These are phyloP conservation scores for Aspergillus pseudoviridinutans DNA, from an alignment of 2,329 filamentous ascomycete species.

Conservation along the genomic window DNA sequence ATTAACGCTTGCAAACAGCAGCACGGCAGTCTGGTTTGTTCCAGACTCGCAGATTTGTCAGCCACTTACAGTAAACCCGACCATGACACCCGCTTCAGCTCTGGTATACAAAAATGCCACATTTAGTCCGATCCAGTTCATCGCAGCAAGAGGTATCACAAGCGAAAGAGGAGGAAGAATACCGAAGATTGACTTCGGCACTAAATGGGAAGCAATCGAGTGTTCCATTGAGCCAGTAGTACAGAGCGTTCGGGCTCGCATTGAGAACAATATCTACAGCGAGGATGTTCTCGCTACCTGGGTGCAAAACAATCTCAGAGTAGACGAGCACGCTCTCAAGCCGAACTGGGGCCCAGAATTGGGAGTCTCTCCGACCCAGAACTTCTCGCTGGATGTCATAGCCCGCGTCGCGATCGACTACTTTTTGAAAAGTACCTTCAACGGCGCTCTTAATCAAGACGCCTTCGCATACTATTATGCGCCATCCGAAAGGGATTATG, in stretches of 20 bases:
- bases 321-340: too few species aligned
- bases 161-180: too few species aligned
- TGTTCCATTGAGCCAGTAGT: not conserved
- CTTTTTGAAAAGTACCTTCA: too few species aligned
- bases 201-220: not conserved
- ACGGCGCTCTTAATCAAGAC: too few species aligned
- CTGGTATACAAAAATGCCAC: not conserved
- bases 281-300: not conserved
- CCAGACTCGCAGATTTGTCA: not conserved
- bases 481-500: too few species aligned
- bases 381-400: too few species aligned
- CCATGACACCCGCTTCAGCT: not conserved
- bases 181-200: not conserved
- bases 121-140: not conserved
- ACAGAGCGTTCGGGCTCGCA: not conserved
- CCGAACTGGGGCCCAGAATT: too few species aligned
- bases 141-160: not conserved
- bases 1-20: too few species aligned
- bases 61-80: not conserved
- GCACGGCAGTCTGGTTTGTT: not conserved
- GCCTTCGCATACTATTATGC: too few species aligned
- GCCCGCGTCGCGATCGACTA: too few species aligned
- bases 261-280: not conserved
- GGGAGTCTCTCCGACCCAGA: too few species aligned
- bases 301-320: too few species aligned